Evolutionary conservation across 2,329 filamentous ascomycete species (phyloP).

Genomic region (Daldinia eschscholtzii): DNA sequence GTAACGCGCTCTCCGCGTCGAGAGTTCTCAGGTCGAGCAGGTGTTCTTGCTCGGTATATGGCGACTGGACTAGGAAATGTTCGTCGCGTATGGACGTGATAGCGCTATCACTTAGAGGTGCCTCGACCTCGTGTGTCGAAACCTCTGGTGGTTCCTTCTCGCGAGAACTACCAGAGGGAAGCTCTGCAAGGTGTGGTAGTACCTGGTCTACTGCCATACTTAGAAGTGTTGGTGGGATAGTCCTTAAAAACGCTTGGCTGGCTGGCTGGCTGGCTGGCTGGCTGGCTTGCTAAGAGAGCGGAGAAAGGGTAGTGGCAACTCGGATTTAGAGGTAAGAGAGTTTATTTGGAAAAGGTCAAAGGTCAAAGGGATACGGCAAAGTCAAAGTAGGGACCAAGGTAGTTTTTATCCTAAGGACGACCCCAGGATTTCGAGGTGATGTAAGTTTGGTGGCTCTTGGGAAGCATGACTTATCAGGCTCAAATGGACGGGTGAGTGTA

Average conservation of each 20-base stretch:
- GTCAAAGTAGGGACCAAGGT: slow-evolving; percentile 8
- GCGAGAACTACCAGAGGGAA: slow-evolving; percentile 5
- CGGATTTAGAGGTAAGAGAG: not conserved
- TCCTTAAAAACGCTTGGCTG: slow-evolving; percentile 5
- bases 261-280: not conserved
- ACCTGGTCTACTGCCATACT: slow-evolving; percentile 37
- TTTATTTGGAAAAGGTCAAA: not conserved
- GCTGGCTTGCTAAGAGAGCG: not conserved
- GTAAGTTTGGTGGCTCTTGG: slow-evolving; percentile 1
- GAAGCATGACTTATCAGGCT: slow-evolving; percentile 25
- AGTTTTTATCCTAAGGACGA: slow-evolving; percentile 29
- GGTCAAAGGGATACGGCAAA: not conserved
- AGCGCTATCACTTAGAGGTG: slow-evolving; percentile 6
- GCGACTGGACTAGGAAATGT: slow-evolving; percentile 73
- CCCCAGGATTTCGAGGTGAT: slow-evolving; percentile 21
- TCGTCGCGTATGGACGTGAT: slow-evolving; percentile 32
- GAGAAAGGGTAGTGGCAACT: not conserved
- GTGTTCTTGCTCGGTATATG: slow-evolving; percentile 78
- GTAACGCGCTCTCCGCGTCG: slow-evolving; percentile 72
- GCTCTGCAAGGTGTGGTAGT: slow-evolving; percentile 25
- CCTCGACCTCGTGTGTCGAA: slow-evolving; percentile 32
- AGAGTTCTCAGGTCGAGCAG: slow-evolving; percentile 79
- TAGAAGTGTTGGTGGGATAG: slow-evolving; percentile 11
- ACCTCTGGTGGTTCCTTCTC: slow-evolving; percentile 38
- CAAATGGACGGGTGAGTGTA: slow-evolving; percentile 24